Percentiles rank a stretch among this genome's conserved stretches.
Conservation (phyloP, 768 basidiomycete genomes). For the Podaxis sp. region DNA sequence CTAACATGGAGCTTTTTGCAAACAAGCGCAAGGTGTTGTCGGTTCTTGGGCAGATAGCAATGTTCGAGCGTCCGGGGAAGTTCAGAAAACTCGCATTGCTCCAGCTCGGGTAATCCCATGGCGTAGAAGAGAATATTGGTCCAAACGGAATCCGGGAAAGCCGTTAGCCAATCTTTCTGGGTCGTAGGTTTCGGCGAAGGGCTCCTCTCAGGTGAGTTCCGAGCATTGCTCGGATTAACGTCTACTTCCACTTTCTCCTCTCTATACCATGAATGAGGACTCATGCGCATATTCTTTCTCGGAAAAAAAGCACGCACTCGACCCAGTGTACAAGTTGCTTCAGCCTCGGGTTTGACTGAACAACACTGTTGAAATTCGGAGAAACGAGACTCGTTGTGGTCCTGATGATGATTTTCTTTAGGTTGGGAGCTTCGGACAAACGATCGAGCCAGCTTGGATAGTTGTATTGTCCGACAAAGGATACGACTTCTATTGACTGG, state of each 20-base stretch:
- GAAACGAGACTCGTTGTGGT: background rate
- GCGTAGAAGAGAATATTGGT: slow-evolving; percentile 8
- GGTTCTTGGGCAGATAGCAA: background rate
- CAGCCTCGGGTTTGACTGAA: background rate
- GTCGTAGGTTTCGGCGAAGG: background rate
- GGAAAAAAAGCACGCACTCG: background rate
- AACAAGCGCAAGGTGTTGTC: background rate
- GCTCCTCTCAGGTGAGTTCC: background rate
- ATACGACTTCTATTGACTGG: background rate
- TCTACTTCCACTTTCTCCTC: background rate
- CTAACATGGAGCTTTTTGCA: slow-evolving; percentile 9
- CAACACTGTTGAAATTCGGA: background rate
- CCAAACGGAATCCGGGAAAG: background rate
- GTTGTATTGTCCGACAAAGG: background rate
- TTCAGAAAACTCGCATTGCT: background rate
- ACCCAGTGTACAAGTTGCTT: background rate
- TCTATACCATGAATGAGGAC: background rate
- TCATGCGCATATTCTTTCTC: background rate
- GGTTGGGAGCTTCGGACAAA: background rate
- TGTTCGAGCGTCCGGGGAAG: background rate
- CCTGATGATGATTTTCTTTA: background rate
- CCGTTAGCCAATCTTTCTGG: background rate
- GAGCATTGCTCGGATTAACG: background rate
- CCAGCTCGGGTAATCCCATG: slow-evolving; percentile 1
- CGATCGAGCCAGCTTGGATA: background rate